Base-by-base conservation (phyloP, 1,139 yeast species). In the Geotrichum restrictum region DNA sequence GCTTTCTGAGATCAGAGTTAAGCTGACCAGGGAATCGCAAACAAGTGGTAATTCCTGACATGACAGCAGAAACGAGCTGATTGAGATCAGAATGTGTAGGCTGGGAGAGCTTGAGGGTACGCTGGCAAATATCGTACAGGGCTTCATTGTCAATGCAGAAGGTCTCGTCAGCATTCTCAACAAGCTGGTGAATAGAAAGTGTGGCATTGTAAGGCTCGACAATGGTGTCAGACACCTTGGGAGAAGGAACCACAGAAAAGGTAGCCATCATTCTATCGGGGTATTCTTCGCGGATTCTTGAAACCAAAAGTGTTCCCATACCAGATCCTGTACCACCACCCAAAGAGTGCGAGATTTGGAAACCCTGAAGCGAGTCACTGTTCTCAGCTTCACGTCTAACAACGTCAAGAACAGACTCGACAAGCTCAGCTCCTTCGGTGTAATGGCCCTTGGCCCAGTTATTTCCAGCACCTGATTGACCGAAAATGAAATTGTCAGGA, bases 301-400 rank as follows among this genome's bases (percentile, higher is more conserved):
- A 65, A 55, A 74, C 62, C 57, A 74, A 59, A 49, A 73, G 62
- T 27, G 78, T 74, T 24, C 77, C 77, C 65, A 74, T 64, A 43
- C 77, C 77, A 42, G 75, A 69, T 39, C 77, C 77, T 45, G 77
- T 74, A 53, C 77, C 77, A 54, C 77, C 77, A 53, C 77, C 77
- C 22, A 74, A 66, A 16, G 77, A 74, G 63, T 74, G 77, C 36
- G 77, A 70, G 53, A 74, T 64, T 62, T 74, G 77, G 67, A 74
- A 74, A 14, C 77, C 77, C 58, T 74, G 77, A 43, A 74, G 64
- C 14, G 73, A 67, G 62, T 74, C 77, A 36, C 74, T 62, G 39
- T 67, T 67, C 60, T 74, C 77, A 14, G 74, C 75, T 60, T 74
- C 77, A 32, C 77, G 69, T 33, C 78, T 68, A 31, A 74, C 69